Evolutionary conservation across 176 grass and related monocot genomes (phyloP), one percentile per base, ranked within the genome.

Genomic region (Juncus effusus): DNA sequence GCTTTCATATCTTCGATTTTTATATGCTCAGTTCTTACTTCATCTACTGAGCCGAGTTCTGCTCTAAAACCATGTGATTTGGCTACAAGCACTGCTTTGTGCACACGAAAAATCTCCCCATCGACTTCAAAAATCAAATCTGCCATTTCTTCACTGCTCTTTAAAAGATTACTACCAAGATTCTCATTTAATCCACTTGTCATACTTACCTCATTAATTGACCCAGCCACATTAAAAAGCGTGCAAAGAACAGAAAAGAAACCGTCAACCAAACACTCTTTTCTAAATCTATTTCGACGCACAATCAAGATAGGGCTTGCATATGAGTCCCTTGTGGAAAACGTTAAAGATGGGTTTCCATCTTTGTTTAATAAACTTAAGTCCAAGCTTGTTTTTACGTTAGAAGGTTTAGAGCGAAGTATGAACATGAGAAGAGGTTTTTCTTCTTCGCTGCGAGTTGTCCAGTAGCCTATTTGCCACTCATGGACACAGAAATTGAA

Each of bases 51-150:
- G 7, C 66, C 78, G 4, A 75, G 63, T 68, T 75, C 38, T 6
- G 74, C 56, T 40, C 14, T 65, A 40, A 82, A 82, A 16, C 74
- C 79, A n/a, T 66, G 73, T 12, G 71, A 73, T 35, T 60, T 16
- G 2, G 60, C 65, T 3, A 54, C 72, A 10, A 79, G 56, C 2
- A 77, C 40, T 0, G 37, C 16, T 0, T 59, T 51, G 16, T 78
- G 84, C 0, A 69, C 74, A 0, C 0, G 12, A 66, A 86, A 75
- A 5, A 6, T 28, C 58, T 76, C 58, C 5, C 52, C 42, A 7
- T 6, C 52, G 3, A 78, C 69, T 3, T 38, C 2, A 54, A 86
- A 62, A 14, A 63, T 39, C 3, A 82, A 37, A 13, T 79, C 75
- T 2, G 56, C 7, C 4, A 6, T 54, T 57, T 75, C 72, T 35